Conservation (phyloP, 2,329 filamentous ascomycete genomes). For the Escovopsis sp. region DNA sequence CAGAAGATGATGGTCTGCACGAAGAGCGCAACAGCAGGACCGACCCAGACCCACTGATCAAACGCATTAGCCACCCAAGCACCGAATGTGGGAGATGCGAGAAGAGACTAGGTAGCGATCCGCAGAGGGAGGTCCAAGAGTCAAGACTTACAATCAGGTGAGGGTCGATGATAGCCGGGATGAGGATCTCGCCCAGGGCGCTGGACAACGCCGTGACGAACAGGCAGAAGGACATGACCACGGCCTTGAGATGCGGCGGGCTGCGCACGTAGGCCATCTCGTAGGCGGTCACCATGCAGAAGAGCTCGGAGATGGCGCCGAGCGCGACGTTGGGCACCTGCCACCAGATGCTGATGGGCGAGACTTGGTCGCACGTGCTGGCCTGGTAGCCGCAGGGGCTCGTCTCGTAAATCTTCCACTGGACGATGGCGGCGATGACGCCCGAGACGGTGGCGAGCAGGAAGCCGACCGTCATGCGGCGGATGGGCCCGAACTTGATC, state of each 20-base stretch:
- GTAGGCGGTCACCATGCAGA: constrained; percentile 4
- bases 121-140: too few relatives aligned
- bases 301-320: constrained; percentile 6
- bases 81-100: not conserved
- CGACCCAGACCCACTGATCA: constrained; percentile 13
- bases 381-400: constrained; percentile 5
- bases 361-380: constrained; percentile 4
- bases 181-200: constrained; percentile 5
- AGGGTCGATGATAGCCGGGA: constrained; percentile 3
- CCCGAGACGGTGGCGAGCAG: constrained; percentile 4
- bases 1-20: constrained; percentile 13
- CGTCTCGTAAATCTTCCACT: constrained; percentile 5
- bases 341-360: constrained; percentile 6
- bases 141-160: constrained; percentile 5
- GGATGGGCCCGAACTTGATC: constrained; percentile 5
- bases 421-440: constrained; percentile 4
- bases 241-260: constrained; percentile 5
- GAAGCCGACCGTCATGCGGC: constrained; percentile 6
- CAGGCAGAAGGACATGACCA: constrained; percentile 5
- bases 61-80: not conserved
- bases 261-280: constrained; percentile 5
- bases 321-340: constrained; percentile 5
- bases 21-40: constrained; percentile 12
- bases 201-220: constrained; percentile 6
- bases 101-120: not conserved